phyloP scores from a whole-genome alignment of 257 asterid genomes.

The Solanum commersonii region DNA sequence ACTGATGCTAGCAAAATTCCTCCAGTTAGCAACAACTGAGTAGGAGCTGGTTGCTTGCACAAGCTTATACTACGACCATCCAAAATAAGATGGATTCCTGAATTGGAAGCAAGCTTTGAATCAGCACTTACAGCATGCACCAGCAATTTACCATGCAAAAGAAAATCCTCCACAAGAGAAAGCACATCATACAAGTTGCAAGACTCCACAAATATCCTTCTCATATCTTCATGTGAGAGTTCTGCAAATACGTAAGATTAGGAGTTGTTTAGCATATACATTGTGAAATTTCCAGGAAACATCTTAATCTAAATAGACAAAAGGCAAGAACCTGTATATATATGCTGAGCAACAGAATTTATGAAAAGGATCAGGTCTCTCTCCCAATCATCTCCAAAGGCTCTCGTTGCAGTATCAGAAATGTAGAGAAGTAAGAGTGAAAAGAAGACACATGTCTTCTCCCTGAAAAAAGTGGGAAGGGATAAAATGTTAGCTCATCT shows the following conservation, averaged over 20 bases:
- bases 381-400: conserved; percentile 13
- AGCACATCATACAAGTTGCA: conserved; percentile 47
- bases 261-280: not conserved
- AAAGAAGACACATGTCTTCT: conserved; percentile 54
- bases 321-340: conserved; percentile 39
- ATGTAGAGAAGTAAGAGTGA: conserved; percentile 45
- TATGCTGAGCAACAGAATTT: conserved; percentile 26
- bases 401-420: conserved; percentile 28
- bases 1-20: conserved; percentile 59
- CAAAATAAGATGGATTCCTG: conserved; percentile 25
- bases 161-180: conserved; percentile 54
- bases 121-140: conserved; percentile 24
- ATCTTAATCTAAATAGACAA: not conserved
- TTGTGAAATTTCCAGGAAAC: not conserved
- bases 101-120: conserved; percentile 7
- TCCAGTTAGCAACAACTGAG: conserved; percentile 45
- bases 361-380: conserved; percentile 26
- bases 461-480: conserved; percentile 43
- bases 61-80: conserved; percentile 26
- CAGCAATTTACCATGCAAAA: conserved; percentile 42
- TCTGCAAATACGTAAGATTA: conserved; percentile 36
- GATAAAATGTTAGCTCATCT: not conserved
- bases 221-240: conserved; percentile 33
- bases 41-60: conserved; percentile 42
- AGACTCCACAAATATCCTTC: conserved; percentile 38